phyloP scores from a whole-genome alignment of 805 yeast species.

The Sugiyamaella marilandica region DNA sequence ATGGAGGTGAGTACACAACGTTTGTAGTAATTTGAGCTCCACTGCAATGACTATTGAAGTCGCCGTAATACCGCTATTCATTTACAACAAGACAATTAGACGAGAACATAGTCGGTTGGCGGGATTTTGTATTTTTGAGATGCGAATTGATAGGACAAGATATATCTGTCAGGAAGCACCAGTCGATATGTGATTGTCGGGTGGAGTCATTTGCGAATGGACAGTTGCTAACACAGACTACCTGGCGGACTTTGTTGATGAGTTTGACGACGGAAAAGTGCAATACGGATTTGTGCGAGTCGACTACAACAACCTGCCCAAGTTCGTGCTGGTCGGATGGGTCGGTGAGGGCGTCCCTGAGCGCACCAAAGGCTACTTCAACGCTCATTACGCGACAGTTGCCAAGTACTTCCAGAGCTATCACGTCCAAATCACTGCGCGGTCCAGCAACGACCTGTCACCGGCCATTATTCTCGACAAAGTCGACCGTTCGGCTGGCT shows the following conservation, averaged over 20 bases:
- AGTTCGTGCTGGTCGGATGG: slow-evolving; percentile 87
- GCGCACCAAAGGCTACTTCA: slow-evolving; percentile 39
- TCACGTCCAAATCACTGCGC: slow-evolving; percentile 95
- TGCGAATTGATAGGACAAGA: too few relatives aligned
- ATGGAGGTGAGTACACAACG: slow-evolving; percentile 26
- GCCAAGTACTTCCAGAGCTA: slow-evolving; percentile 54
- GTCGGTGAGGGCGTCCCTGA: slow-evolving; percentile 86
- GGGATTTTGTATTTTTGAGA: too few relatives aligned
- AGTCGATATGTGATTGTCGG: too few relatives aligned
- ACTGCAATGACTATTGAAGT: neutral
- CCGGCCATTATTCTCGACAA: slow-evolving; percentile 68
- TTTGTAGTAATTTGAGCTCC: neutral
- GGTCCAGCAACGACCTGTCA: slow-evolving; percentile 86
- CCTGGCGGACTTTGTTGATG: slow-evolving; percentile 70
- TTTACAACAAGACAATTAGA: too few relatives aligned
- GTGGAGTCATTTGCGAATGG: too few relatives aligned
- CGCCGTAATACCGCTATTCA: neutral
- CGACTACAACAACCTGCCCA: slow-evolving; percentile 83
- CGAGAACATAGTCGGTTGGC: too few relatives aligned
- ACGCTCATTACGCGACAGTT: slow-evolving; percentile 38
- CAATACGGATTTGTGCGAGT: slow-evolving; percentile 89
- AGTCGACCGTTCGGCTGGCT: slow-evolving; percentile 90
- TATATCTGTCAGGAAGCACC: too few relatives aligned
- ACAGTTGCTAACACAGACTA: slow-evolving; percentile 52
- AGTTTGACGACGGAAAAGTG: slow-evolving; percentile 80